Conservation (phyloP, 1,284 basidiomycete genomes). For the Ustilago loliicola region DNA sequence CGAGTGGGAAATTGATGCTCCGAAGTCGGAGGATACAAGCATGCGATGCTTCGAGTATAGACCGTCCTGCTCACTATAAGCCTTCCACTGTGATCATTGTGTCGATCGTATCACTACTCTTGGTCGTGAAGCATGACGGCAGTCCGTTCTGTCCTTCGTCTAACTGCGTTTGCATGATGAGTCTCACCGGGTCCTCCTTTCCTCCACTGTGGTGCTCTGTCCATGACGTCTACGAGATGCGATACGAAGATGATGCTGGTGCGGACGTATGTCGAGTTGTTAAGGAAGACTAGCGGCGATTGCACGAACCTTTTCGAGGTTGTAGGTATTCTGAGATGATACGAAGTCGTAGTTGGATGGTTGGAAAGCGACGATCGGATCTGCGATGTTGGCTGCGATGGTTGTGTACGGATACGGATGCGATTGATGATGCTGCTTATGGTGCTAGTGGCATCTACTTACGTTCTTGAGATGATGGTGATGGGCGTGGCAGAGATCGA, state of each 20-base stretch:
- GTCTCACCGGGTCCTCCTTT: neutral
- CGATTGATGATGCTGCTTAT: slow-evolving; percentile 19
- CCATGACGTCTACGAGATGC: neutral
- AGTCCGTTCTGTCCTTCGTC: neutral
- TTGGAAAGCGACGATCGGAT: neutral
- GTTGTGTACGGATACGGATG: slow-evolving; percentile 15
- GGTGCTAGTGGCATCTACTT: slow-evolving; percentile 32
- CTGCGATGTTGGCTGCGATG: neutral
- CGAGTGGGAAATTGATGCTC: no score
- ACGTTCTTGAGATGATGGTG: slow-evolving; percentile 57
- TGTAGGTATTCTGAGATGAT: neutral
- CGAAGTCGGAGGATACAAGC: no score
- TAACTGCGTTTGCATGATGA: neutral
- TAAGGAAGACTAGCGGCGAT: neutral
- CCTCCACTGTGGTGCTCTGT: neutral
- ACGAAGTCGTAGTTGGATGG: neutral
- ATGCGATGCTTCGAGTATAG: no score
- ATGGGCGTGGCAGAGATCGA: slow-evolving; percentile 47
- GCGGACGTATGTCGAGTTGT: neutral
- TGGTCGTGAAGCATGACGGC: neutral
- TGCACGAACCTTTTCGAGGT: slow-evolving; percentile 19
- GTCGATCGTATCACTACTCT: neutral
- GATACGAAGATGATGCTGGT: neutral
- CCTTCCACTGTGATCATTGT: neutral
- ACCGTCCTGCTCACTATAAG: no score